Evolutionary conservation across 306 rosid genomes (phyloP).

Genomic region (Dicorynia guianensis): DNA sequence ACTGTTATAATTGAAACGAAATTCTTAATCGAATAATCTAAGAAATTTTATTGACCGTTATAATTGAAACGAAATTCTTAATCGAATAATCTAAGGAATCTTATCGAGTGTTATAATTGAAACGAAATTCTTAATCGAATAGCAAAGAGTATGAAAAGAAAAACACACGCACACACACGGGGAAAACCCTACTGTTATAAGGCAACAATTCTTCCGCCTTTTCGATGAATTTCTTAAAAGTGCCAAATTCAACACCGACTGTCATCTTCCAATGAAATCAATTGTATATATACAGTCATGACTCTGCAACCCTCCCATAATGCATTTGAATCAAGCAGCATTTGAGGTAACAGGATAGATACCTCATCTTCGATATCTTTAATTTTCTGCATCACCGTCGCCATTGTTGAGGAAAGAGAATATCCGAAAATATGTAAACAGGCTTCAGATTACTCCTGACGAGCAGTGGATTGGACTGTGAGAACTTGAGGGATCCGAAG

Average conservation of each 20-base stretch:
- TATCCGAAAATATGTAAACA: not conserved
- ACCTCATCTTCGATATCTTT: conserved; percentile 99
- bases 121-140: not conserved
- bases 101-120: too few species aligned
- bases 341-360: conserved; percentile 18
- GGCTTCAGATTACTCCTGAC: not conserved
- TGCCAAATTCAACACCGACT: not conserved
- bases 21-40: not conserved
- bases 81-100: not conserved
- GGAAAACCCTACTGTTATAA: not conserved
- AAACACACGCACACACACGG: too few species aligned
- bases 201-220: not conserved
- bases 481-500: not conserved
- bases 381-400: conserved; percentile 98
- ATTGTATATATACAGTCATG: not conserved
- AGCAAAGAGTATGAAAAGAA: not conserved
- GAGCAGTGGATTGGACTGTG: not conserved
- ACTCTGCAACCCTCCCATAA: not conserved
- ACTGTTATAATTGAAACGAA: too few species aligned
- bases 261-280: not conserved
- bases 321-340: not conserved
- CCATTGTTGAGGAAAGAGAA: conserved; percentile 60
- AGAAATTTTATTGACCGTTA: not conserved
- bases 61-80: not conserved
- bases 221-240: too few species aligned